Base-by-base conservation (phyloP, 106 monocot genomes). In the Phalaenopsis aphrodite region DNA sequence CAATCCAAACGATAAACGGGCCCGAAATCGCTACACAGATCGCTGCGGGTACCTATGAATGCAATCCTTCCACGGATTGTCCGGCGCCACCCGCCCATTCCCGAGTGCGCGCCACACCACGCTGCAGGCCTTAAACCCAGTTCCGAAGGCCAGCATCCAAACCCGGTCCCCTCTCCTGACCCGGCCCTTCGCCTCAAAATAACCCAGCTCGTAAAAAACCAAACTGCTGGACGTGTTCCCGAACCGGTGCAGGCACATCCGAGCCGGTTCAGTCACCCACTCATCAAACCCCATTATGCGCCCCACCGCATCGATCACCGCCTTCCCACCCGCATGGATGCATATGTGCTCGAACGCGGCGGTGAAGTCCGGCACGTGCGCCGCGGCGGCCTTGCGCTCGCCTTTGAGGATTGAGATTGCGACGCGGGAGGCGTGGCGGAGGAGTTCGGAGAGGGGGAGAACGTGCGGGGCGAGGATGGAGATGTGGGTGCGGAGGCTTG, bases 141-240 rank as follows among this genome's bases (percentile, higher is more conserved):
- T 86, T 5, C 93, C 93, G 71, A 93, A 93, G 0, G 88, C 87
- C 52, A 93, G 78, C 88, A 93, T 90, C 93, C 90, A 93, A 19
- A 93, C 76, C 74, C 85, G 69, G 38, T 93, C 93, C 2, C 93
- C 84, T 11, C 10, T 42, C 82, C 75, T 81, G 72, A 92, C 23
- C 88, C 87, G 78, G 24, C 24, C 72, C 76, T 89, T 92, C 2
- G 89, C 92, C 82, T 92, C 89, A 77, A 89, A 88, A 77, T 92
- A 92, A 2, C 87, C 88, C 8, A 92, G 77, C 88, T 92, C 92
- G 76, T 92, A 92, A 77, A 92, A 92, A 37, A 92, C 83, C 72
- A 89, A 36, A 41, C 92, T 89, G 58, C 92, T 89, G 0, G 89
- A 89, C 17, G 92, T 92, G 86, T 92, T 92, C 48, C 92, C 92